phyloP scores from a whole-genome alignment of 176 grass and related monocot genomes.

The Oryza nivara region DNA sequence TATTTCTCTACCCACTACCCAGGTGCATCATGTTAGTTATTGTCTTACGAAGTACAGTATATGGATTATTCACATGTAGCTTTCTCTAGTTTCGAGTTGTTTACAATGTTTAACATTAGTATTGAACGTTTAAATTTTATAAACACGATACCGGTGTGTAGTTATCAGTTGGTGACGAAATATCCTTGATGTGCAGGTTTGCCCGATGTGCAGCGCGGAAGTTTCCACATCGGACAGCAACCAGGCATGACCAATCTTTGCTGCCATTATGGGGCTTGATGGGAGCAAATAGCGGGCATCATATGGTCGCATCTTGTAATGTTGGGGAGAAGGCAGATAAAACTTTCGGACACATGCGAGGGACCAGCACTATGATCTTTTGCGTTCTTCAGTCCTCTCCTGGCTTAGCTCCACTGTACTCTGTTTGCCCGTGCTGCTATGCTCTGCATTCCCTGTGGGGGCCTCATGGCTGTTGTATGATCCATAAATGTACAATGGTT shows the following conservation, averaged over 20 bases:
- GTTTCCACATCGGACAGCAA: conserved; percentile 76
- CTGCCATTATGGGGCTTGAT: conserved; percentile 17
- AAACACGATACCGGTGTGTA: background rate
- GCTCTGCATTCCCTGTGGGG: conserved; percentile 16
- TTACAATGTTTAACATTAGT: conserved; percentile 8
- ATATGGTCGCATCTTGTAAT: conserved; percentile 31
- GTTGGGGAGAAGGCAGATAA: conserved; percentile 22
- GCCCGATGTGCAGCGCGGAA: conserved; percentile 86
- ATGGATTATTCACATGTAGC: conserved; percentile 5
- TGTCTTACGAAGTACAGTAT: conserved; percentile 29
- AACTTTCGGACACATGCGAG: background rate
- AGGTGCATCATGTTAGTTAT: background rate
- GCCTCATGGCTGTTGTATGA: conserved; percentile 38
- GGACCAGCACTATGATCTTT: conserved; percentile 4
- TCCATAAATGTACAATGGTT: conserved; percentile 30
- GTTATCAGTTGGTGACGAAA: conserved; percentile 29
- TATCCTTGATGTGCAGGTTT: conserved; percentile 56
- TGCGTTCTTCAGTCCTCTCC: conserved; percentile 9
- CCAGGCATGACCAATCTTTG: conserved; percentile 43
- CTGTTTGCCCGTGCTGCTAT: conserved; percentile 24
- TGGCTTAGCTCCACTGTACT: conserved; percentile 29
- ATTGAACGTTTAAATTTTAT: background rate
- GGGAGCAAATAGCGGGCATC: conserved; percentile 33
- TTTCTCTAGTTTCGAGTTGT: background rate
- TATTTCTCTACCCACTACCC: conserved; percentile 5